These are phyloP conservation scores for Talinum fruticosum DNA, from an alignment of 148 eudicot species.

Conservation along the genomic window DNA sequence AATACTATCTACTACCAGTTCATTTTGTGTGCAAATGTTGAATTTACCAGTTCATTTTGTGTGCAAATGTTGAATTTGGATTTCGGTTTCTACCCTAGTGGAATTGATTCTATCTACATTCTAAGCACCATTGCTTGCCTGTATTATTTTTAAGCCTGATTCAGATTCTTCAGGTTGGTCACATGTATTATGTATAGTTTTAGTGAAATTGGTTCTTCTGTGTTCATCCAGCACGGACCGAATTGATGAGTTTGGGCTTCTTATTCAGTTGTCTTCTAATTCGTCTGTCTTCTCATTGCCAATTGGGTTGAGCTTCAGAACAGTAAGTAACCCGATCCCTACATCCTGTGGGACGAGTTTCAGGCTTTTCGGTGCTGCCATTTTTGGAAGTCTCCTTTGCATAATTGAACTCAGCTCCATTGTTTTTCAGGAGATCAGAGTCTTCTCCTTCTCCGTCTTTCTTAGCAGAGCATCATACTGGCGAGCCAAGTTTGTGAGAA, in stretches of 20 bases:
- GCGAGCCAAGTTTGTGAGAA: background rate
- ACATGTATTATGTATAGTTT: too few relatives aligned
- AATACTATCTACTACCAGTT: background rate
- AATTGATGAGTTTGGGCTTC: background rate
- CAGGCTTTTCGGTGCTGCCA: background rate
- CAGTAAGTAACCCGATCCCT: background rate
- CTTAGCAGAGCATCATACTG: background rate
- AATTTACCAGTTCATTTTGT: constrained; percentile 1
- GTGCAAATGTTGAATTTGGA: background rate
- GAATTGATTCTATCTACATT: background rate
- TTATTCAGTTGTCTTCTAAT: background rate
- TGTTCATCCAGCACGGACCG: too few relatives aligned
- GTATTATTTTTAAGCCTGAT: background rate
- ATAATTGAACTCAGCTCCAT: background rate
- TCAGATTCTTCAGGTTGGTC: background rate
- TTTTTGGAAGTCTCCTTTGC: background rate
- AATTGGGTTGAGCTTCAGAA: background rate
- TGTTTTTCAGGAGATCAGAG: background rate
- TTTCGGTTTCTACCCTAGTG: background rate
- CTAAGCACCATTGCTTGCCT: background rate
- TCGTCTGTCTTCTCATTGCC: background rate
- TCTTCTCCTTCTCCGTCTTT: background rate
- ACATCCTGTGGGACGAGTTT: background rate
- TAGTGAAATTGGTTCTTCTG: too few relatives aligned
- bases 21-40: background rate